A percentile compares a stretch with the other conserved stretches of the same genome.
Evolutionary conservation across 768 basidiomycete species (phyloP).

Genomic region (Cantharellus anzutake): DNA sequence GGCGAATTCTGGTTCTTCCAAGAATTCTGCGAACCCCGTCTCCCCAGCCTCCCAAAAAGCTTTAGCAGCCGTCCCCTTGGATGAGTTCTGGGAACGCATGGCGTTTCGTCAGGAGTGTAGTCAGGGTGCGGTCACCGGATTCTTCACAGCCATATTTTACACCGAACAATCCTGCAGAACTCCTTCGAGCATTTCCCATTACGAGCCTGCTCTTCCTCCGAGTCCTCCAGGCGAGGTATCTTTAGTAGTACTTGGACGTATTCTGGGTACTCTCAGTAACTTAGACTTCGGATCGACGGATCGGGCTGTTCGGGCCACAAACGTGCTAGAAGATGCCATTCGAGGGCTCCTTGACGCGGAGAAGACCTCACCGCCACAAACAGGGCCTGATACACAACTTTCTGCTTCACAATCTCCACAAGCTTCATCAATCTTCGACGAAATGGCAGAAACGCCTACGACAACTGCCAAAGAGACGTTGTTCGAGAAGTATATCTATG

Average conservation of each 20-base stretch:
- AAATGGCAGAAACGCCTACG: background rate
- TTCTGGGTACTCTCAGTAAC: constrained; percentile 49
- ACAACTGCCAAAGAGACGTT: background rate
- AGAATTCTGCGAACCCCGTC: constrained; percentile 10
- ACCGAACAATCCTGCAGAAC: background rate
- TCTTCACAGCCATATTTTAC: constrained; percentile 47
- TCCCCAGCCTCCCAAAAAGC: constrained; percentile 1
- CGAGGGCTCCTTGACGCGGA: constrained; percentile 2
- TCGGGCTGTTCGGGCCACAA: constrained; percentile 46
- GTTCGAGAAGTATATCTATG: constrained; percentile 1
- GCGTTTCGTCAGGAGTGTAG: constrained; percentile 90
- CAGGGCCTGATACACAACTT: too few species aligned
- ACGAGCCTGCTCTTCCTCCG: constrained; percentile 21
- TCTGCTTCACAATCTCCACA: too few species aligned
- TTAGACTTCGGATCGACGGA: constrained; percentile 60
- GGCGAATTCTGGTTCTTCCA: background rate
- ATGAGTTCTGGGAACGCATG: constrained; percentile 97
- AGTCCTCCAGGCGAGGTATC: constrained; percentile 26
- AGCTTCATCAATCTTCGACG: background rate
- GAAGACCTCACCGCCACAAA: background rate
- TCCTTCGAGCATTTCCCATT: constrained; percentile 13
- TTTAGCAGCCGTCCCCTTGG: constrained; percentile 16
- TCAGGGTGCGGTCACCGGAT: constrained; percentile 78
- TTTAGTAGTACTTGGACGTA: constrained; percentile 44
- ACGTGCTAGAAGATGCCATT: constrained; percentile 36